Evolutionary conservation across 2,329 filamentous ascomycete species (phyloP).

Genomic region (Colletotrichum abscissum): DNA sequence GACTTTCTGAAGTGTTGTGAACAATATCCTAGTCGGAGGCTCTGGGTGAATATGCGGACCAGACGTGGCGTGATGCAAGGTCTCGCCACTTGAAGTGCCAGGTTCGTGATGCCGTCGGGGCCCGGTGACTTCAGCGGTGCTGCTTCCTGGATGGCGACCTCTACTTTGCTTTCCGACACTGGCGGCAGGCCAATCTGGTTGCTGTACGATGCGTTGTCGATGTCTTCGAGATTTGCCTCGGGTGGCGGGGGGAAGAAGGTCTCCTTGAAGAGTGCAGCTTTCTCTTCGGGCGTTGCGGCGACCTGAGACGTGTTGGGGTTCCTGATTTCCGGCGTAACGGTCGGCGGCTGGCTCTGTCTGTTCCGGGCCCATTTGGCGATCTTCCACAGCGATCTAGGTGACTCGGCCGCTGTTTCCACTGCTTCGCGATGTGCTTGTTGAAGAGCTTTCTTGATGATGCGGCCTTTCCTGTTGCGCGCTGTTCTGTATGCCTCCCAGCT

Average conservation of each 20-base stretch:
- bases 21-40: too few species aligned
- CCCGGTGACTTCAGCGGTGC: slow-evolving; percentile 37
- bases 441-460: not conserved
- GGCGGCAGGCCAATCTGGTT: not conserved
- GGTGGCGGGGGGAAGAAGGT: not conserved
- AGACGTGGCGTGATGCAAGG: slow-evolving; percentile 34
- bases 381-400: not conserved
- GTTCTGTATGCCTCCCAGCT: not conserved
- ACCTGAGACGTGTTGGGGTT: not conserved
- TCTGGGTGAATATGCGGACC: not conserved
- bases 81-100: slow-evolving; percentile 34
- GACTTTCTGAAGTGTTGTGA: too few species aligned
- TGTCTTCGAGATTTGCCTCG: slow-evolving; percentile 9
- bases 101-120: slow-evolving; percentile 38
- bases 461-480: not conserved
- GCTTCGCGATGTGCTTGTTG: not conserved
- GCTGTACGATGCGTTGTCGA: slow-evolving; percentile 9
- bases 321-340: not conserved
- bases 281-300: not conserved
- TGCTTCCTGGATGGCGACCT: slow-evolving; percentile 31
- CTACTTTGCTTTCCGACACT: not conserved
- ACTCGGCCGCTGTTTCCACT: not conserved
- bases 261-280: too few species aligned
- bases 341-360: not conserved
- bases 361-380: not conserved